Percentiles rank a stretch among this genome's conserved stretches.
phyloP scores from a whole-genome alignment of 345 rosid genomes.

The Hibiscus tridactylites region DNA sequence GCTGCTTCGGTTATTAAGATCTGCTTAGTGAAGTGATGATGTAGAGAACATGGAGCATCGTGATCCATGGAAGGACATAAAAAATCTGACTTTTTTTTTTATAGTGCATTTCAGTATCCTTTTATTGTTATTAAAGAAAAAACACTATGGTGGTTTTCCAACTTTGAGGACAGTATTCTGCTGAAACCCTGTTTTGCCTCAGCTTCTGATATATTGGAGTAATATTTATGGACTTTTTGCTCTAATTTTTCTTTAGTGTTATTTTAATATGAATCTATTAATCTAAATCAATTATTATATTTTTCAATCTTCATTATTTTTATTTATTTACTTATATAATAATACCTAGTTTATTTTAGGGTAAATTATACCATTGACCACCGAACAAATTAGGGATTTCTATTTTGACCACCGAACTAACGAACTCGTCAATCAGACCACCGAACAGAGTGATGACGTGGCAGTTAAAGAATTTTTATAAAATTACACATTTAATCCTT shows the following conservation, averaged over 20 bases:
- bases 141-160: conserved; percentile 1
- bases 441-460: no score
- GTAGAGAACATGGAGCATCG: not conserved
- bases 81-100: not conserved
- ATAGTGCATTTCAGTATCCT: not conserved
- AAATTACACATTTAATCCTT: no score
- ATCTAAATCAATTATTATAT: no score
- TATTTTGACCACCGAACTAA: no score
- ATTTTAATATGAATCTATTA: no score
- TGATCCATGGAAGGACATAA: not conserved
- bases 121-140: not conserved
- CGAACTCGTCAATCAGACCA: no score
- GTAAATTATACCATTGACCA: no score
- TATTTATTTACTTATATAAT: no score
- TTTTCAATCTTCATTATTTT: no score
- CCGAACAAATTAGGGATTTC: no score
- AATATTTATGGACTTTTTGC: not conserved
- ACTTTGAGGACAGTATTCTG: conserved; percentile 2
- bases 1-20: conserved; percentile 83
- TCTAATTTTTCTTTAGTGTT: not conserved
- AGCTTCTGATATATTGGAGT: not conserved
- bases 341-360: no score
- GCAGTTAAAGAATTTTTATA: no score
- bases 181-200: not conserved
- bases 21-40: conserved; percentile 60